Evolutionary conservation across 495 filamentous ascomycete species (phyloP).

Genomic region (Mycothermus thermophilus): DNA sequence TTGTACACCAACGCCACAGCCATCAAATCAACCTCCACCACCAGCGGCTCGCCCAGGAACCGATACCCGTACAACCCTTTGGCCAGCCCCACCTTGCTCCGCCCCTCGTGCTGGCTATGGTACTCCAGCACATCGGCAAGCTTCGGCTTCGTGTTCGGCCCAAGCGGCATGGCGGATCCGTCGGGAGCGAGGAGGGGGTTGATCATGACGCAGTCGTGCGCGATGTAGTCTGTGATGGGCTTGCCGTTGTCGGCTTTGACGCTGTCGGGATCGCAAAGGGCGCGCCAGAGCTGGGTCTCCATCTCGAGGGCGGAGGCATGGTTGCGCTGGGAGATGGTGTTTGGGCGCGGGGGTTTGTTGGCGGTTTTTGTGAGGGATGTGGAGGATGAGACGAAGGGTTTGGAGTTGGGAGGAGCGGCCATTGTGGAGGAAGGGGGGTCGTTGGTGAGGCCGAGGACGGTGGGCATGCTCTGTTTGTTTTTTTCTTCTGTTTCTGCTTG

Average conservation of each 20-base stretch:
- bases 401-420: constrained; percentile 1
- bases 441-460: constrained; percentile 18
- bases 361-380: constrained; percentile 10
- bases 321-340: constrained; percentile 29
- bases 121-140: constrained; percentile 10
- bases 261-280: constrained; percentile 9
- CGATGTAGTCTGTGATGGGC: constrained; percentile 19
- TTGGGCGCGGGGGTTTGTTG: constrained; percentile 13
- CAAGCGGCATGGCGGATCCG: constrained; percentile 9
- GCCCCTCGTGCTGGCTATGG: not conserved
- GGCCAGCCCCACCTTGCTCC: constrained; percentile 3
- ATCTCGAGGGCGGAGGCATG: constrained; percentile 21
- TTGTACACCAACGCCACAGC: constrained; percentile 20
- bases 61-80: constrained; percentile 13
- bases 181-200: constrained; percentile 17
- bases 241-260: constrained; percentile 14
- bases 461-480: constrained; percentile 9
- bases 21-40: constrained; percentile 26
- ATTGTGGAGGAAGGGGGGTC: constrained; percentile 3
- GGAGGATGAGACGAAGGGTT: constrained; percentile 7
- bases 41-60: constrained; percentile 17
- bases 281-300: constrained; percentile 24
- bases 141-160: constrained; percentile 13
- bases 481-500: no score
- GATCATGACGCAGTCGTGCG: constrained; percentile 25